Evolutionary conservation across 2,329 filamentous ascomycete genomes (phyloP).

Genomic region (Neonectria magnoliae): DNA sequence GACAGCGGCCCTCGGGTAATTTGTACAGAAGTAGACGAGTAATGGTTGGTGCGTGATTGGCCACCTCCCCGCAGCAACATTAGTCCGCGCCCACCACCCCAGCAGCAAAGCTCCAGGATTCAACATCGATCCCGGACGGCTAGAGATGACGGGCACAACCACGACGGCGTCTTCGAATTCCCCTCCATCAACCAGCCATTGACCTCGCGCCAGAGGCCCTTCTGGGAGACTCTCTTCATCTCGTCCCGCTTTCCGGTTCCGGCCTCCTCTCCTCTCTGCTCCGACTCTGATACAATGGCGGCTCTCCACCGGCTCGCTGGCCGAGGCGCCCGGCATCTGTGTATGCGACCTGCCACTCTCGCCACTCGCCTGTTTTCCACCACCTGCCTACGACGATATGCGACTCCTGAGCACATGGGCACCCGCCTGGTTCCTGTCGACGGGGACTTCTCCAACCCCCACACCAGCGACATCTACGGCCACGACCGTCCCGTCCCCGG

Average conservation of each 20-base stretch:
- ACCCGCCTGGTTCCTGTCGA: slow-evolving; percentile 74
- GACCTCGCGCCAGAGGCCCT: slow-evolving; percentile 50
- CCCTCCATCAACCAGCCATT: slow-evolving; percentile 47
- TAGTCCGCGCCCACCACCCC: slow-evolving; percentile 46
- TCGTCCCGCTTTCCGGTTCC: slow-evolving; percentile 41
- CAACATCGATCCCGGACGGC: slow-evolving; percentile 41
- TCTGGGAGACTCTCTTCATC: slow-evolving; percentile 44
- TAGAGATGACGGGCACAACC: slow-evolving; percentile 47
- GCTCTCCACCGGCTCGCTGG: slow-evolving; percentile 78
- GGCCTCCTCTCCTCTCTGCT: slow-evolving; percentile 35
- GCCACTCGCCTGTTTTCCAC: slow-evolving; percentile 72
- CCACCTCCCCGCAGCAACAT: slow-evolving; percentile 43
- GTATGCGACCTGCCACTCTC: slow-evolving; percentile 58
- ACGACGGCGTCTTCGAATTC: slow-evolving; percentile 46
- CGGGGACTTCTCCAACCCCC: slow-evolving; percentile 67
- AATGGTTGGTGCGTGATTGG: slow-evolving; percentile 47
- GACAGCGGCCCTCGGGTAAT: slow-evolving; percentile 22
- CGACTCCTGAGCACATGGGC: slow-evolving; percentile 60
- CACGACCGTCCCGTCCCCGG: slow-evolving; percentile 54
- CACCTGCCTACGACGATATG: slow-evolving; percentile 70
- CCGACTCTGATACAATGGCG: slow-evolving; percentile 67
- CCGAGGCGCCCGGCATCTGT: slow-evolving; percentile 75
- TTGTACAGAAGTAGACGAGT: slow-evolving; percentile 37
- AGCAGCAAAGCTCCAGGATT: slow-evolving; percentile 46
- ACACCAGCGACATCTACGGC: slow-evolving; percentile 56